Evolutionary conservation across 176 grass and related monocot species (phyloP).

Genomic region (Metroxylon sagu): DNA sequence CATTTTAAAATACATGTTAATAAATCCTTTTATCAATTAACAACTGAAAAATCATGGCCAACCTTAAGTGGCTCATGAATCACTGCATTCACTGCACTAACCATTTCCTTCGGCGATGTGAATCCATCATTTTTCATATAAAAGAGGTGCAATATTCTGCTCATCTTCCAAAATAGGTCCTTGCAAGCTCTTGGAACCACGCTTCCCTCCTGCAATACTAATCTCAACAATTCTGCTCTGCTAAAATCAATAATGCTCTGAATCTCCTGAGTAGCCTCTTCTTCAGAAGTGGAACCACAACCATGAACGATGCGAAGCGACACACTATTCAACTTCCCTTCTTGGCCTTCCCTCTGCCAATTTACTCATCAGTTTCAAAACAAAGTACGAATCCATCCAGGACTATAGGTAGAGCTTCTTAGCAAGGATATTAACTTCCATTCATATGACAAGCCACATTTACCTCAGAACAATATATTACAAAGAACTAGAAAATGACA

Average conservation of each 20-base stretch:
- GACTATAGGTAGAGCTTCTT: too few species aligned
- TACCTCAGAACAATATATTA: too few species aligned
- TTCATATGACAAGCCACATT: too few species aligned
- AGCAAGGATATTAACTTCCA: too few species aligned
- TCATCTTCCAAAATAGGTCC: slow-evolving; percentile 86
- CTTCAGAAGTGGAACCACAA: slow-evolving; percentile 27
- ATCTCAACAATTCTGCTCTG: slow-evolving; percentile 42
- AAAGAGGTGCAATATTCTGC: slow-evolving; percentile 58
- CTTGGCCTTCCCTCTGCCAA: slow-evolving; percentile 42
- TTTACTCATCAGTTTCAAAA: not conserved
- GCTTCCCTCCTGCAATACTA: slow-evolving; percentile 39
- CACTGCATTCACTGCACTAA: slow-evolving; percentile 48
- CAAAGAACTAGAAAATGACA: too few species aligned
- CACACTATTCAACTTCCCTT: slow-evolving; percentile 57
- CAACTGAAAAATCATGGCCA: too few species aligned
- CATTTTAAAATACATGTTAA: too few species aligned
- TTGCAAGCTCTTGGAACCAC: slow-evolving; percentile 60
- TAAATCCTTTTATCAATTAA: too few species aligned
- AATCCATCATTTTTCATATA: slow-evolving; percentile 66
- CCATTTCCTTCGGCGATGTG: slow-evolving; percentile 67
- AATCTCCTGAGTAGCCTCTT: slow-evolving; percentile 25
- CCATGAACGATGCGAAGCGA: slow-evolving; percentile 31
- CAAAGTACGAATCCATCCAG: not conserved
- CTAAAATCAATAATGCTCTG: slow-evolving; percentile 11
- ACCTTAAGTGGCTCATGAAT: slow-evolving; percentile 33